Conservation (phyloP, 2,329 filamentous ascomycete species). For the Scedosporium aurantiacum region DNA sequence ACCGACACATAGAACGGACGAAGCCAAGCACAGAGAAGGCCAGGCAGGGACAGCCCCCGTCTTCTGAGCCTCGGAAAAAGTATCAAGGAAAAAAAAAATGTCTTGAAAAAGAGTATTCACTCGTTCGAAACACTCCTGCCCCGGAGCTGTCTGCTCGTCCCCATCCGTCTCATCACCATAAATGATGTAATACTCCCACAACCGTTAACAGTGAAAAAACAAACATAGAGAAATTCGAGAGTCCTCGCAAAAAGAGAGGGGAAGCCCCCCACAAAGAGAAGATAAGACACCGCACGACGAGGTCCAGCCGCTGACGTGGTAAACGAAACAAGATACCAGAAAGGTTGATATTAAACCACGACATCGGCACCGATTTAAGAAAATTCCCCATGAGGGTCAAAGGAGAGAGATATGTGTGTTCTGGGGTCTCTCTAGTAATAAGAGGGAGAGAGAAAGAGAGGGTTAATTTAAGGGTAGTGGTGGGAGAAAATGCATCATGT, state of each 20-base stretch:
- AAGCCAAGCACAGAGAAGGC: not conserved
- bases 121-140: not conserved
- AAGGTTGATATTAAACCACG: conserved; percentile 2
- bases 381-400: not conserved
- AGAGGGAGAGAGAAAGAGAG: not conserved
- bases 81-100: not conserved
- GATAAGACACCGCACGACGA: not conserved
- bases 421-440: not conserved
- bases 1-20: not conserved
- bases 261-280: not conserved
- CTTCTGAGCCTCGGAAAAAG: not conserved
- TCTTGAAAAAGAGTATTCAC: not conserved
- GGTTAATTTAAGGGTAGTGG: not conserved
- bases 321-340: not conserved
- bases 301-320: not conserved
- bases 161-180: not conserved
- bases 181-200: not conserved
- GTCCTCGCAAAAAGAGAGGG: not conserved
- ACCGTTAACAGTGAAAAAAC: not conserved
- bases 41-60: not conserved
- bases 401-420: not conserved
- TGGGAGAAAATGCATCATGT: not conserved
- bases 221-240: not conserved
- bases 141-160: not conserved
- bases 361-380: not conserved